Conservation (phyloP, 805 yeast species). For the Candida boleticola region DNA sequence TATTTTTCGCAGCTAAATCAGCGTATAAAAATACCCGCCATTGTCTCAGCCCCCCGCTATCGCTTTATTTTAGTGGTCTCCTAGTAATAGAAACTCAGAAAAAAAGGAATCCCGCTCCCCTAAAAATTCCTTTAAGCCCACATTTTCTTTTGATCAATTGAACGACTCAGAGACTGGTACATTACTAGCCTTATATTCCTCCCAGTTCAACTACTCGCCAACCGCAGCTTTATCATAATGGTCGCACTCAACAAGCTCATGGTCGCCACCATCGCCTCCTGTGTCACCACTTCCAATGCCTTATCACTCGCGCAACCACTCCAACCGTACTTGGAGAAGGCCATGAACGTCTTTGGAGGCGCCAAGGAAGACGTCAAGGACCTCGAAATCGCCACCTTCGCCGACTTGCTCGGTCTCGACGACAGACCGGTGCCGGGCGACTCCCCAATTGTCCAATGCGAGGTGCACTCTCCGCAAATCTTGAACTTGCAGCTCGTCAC, state of each 20-base stretch:
- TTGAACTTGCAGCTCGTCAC: slow-evolving; percentile 58
- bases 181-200: no score
- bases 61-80: no score
- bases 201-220: neutral
- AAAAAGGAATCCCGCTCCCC: no score
- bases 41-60: no score
- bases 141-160: no score
- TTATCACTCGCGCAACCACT: slow-evolving; percentile 21
- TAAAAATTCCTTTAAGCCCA: no score
- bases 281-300: slow-evolving; percentile 15
- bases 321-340: slow-evolving; percentile 12
- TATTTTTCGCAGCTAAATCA: no score
- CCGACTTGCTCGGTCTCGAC: slow-evolving; percentile 27
- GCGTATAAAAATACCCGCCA: no score
- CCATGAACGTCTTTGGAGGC: slow-evolving; percentile 11
- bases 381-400: slow-evolving; percentile 17
- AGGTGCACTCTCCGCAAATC: slow-evolving; percentile 58
- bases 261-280: slow-evolving; percentile 8
- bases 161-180: no score
- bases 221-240: neutral
- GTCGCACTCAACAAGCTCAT: neutral
- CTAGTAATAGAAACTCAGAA: no score
- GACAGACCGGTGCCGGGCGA: slow-evolving; percentile 84
- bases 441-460: slow-evolving; percentile 82
- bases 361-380: neutral